These are phyloP conservation scores for Rhynchosporium agropyri DNA, from an alignment of 2,329 filamentous ascomycete species.

Conservation along the genomic window DNA sequence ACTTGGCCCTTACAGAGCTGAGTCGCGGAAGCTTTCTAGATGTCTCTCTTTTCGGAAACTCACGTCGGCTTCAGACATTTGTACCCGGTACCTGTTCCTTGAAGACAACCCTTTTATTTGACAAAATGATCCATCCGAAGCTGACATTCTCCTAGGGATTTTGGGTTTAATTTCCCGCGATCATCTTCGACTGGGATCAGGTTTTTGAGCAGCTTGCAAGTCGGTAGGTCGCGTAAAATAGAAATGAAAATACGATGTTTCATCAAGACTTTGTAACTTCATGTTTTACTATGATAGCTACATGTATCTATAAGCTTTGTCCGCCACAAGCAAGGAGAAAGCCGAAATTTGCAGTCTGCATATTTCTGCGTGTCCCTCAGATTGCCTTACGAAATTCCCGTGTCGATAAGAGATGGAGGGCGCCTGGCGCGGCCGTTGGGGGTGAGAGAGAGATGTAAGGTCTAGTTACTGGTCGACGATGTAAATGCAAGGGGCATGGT, in stretches of 20 bases:
- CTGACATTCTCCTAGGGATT: background rate
- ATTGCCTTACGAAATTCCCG: constrained; percentile 5
- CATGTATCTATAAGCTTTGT: background rate
- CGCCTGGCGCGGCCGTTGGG: constrained; percentile 26
- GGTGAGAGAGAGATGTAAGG: constrained; percentile 15
- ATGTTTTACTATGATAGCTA: background rate
- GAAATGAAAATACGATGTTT: too few species aligned
- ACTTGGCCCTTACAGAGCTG: background rate
- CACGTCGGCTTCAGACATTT: background rate
- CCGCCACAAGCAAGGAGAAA: too few species aligned
- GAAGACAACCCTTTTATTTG: background rate
- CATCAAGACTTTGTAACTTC: too few species aligned
- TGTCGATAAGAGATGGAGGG: constrained; percentile 17
- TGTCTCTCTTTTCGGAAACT: background rate
- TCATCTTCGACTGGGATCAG: background rate
- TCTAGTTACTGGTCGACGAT: constrained; percentile 2
- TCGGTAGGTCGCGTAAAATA: background rate
- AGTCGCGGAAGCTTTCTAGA: background rate
- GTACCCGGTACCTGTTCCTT: background rate
- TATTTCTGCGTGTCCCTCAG: background rate
- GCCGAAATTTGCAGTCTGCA: background rate
- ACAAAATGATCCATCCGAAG: background rate
- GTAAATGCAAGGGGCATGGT: constrained; percentile 14
- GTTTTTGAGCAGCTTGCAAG: background rate
- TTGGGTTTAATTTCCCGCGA: constrained; percentile 10